Evolutionary conservation across 768 basidiomycete genomes (phyloP).

Genomic region (Megacollybia marginata): DNA sequence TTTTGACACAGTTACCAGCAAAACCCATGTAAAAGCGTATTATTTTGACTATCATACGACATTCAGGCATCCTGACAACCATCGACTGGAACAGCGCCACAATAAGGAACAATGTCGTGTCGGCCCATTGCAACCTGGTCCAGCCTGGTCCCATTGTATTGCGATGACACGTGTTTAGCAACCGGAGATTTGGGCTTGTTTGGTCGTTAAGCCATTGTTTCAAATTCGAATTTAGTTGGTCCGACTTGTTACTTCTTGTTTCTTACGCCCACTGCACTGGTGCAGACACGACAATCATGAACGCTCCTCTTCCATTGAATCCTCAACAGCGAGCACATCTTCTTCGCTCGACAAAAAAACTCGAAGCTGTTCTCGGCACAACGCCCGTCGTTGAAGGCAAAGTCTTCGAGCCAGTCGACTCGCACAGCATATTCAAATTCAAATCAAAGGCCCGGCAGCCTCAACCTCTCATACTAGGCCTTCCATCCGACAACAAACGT

Average conservation of each 20-base stretch:
- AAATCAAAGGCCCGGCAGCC: constrained; percentile 1
- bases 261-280: not conserved
- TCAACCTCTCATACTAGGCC: constrained; percentile 5
- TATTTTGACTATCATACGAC: too few relatives aligned
- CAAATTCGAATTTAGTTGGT: too few relatives aligned
- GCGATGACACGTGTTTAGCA: too few relatives aligned
- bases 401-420: constrained; percentile 4
- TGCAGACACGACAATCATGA: not conserved
- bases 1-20: constrained; percentile 82
- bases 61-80: too few relatives aligned
- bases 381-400: constrained; percentile 28
- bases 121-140: too few relatives aligned
- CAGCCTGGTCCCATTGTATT: too few relatives aligned
- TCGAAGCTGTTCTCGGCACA: constrained; percentile 45
- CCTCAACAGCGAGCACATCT: constrained; percentile 41
- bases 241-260: too few relatives aligned
- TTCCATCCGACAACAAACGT: not conserved
- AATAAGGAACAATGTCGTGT: too few relatives aligned
- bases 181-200: too few relatives aligned
- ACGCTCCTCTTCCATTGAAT: not conserved
- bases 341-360: constrained; percentile 51
- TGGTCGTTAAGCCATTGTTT: too few relatives aligned
- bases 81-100: too few relatives aligned
- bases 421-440: not conserved
- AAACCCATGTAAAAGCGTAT: constrained; percentile 70